Evolutionary conservation across 2,329 filamentous ascomycete species (phyloP), one percentile per base, ranked within the genome.

Genomic region (Lasiodiplodia theobromae): DNA sequence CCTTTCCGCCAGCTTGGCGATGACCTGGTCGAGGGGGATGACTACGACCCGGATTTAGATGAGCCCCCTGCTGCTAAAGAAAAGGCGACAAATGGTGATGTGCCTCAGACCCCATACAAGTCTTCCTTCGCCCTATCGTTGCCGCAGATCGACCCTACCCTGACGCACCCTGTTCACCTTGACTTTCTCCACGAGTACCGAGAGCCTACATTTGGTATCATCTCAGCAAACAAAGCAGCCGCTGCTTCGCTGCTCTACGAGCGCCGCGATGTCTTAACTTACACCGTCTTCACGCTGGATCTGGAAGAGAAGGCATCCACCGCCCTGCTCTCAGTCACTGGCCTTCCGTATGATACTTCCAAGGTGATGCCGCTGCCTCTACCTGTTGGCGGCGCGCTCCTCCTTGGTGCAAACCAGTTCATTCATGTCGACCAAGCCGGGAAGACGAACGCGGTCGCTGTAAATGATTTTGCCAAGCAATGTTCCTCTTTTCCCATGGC

Each of bases 361-460:
- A 88, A 89, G 73, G 90, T 98, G 53, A 84, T 97, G 56, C 89
- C 96, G 8, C 82, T 99, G 3, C 93, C 94, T 4, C 86, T 91
- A 6, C 95, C 95, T 0, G 90, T 98, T 51, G 96, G 96, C 28
- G 96, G 96, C 53, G 92, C 94, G 47, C 83, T 99, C 18, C 86
- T 99, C 18, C 83, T 98, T 23, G 96, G 96, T 34, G 86, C 87
- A 58, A 98, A 99, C 77, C 94, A 97, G 77, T 81, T 99, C 70
- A 92, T 99, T 70, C 96, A 99, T 78, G 89, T 99, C 72, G 95
- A 98, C 76, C 96, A 99, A 83, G 93, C 93, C 12, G 96, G 96
- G 37, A 97, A 97, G 79, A 88, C 94, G 14, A 97, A 93, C 75
- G 95, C 94, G 2, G 91, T 98, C 69, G 95, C 92, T 4, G 92